These are phyloP conservation scores for Arthrobotrys megalospora DNA, from an alignment of 2,329 filamentous ascomycete genomes.

Conservation along the genomic window DNA sequence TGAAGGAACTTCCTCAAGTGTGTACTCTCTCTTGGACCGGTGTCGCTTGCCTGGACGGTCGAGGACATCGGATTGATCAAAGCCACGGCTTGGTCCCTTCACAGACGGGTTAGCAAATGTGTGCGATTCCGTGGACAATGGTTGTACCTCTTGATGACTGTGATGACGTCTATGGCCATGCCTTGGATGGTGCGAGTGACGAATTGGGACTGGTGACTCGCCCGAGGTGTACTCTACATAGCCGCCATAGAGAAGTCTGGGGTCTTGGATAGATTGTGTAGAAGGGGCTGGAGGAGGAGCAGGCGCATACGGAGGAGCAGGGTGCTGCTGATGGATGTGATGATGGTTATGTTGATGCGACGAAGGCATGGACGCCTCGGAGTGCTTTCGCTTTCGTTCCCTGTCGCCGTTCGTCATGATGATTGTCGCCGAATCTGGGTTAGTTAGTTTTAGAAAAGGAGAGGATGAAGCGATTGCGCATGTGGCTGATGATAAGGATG, in stretches of 20 bases:
- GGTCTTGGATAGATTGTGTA: conserved; percentile 27
- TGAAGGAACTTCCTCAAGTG: conserved; percentile 34
- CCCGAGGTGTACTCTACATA: conserved; percentile 52
- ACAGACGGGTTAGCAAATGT: conserved; percentile 1
- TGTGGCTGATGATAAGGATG: not conserved
- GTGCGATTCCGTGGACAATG: not conserved
- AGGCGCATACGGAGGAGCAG: conserved; percentile 15
- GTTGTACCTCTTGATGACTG: conserved; percentile 39
- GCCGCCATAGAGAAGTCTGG: conserved; percentile 38
- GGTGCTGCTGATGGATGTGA: not conserved
- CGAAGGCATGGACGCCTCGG: conserved; percentile 13
- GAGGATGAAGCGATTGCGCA: not conserved
- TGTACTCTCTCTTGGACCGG: conserved; percentile 37
- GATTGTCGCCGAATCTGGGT: not conserved
- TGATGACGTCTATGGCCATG: conserved; percentile 10
- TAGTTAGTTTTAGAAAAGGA: not conserved
- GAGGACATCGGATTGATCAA: conserved; percentile 16
- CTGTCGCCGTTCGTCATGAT: conserved; percentile 41
- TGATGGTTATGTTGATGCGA: conserved; percentile 27
- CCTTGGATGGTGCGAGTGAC: conserved; percentile 13
- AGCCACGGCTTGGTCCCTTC: conserved; percentile 16
- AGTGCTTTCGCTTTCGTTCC: conserved; percentile 56
- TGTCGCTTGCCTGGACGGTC: conserved; percentile 57
- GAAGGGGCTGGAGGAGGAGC: not conserved
- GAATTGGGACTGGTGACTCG: conserved; percentile 19